Percentiles rank a stretch among this genome's conserved stretches.
These are phyloP conservation scores for Penicillium argentinense DNA, from an alignment of 495 filamentous ascomycete genomes.

Conservation along the genomic window DNA sequence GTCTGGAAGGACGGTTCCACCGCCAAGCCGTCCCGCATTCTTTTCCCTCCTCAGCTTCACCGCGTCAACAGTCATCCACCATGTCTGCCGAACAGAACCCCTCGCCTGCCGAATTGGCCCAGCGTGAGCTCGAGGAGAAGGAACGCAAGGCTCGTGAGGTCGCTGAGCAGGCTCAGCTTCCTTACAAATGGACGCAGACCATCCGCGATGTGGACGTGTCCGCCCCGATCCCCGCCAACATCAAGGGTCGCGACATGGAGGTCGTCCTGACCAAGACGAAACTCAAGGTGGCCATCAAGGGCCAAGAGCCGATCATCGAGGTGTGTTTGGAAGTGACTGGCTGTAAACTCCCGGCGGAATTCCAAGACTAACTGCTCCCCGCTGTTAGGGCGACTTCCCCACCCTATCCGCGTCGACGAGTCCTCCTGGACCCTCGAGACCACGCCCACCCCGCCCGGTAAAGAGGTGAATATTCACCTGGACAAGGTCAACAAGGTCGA, in stretches of 20 bases:
- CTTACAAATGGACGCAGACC: slow-evolving; percentile 98
- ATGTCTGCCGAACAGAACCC: slow-evolving; percentile 43
- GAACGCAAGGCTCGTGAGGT: slow-evolving; percentile 74
- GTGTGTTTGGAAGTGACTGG: slow-evolving; percentile 55
- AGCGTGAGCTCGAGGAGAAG: slow-evolving; percentile 56
- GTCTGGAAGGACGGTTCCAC: no score
- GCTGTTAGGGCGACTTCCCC: slow-evolving; percentile 73
- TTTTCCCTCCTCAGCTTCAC: slow-evolving; percentile 2
- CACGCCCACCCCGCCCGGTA: slow-evolving; percentile 56
- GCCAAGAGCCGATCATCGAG: slow-evolving; percentile 81
- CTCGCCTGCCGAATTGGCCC: slow-evolving; percentile 51
- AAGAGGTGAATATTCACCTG: slow-evolving; percentile 84
- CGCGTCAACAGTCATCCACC: slow-evolving; percentile 1
- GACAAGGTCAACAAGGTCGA: slow-evolving; percentile 97
- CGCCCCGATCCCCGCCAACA: slow-evolving; percentile 69
- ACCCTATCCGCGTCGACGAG: slow-evolving; percentile 78
- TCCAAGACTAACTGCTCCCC: background rate
- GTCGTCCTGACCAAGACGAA: slow-evolving; percentile 79
- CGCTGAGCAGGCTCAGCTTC: slow-evolving; percentile 85
- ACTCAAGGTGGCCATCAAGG: slow-evolving; percentile 82
- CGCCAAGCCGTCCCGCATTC: no score
- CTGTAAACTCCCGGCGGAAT: background rate
- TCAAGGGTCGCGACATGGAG: slow-evolving; percentile 81
- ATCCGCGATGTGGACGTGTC: slow-evolving; percentile 87
- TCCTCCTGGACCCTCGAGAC: slow-evolving; percentile 91